Evolutionary conservation across 257 asterid genomes (phyloP).

Genomic region (Hygrophila difformis): DNA sequence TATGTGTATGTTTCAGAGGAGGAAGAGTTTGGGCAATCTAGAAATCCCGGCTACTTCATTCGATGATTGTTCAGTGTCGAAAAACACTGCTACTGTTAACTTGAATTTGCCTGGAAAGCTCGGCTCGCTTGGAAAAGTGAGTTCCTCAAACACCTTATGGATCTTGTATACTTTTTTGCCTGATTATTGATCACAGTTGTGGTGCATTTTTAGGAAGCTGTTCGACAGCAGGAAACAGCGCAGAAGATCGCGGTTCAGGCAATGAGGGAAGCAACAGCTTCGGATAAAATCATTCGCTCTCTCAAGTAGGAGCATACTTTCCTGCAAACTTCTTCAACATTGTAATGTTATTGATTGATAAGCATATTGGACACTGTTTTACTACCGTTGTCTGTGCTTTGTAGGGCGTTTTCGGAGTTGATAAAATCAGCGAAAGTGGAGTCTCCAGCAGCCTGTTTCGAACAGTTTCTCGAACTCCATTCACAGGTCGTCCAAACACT

Average conservation of each 20-base stretch:
- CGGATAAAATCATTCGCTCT: slow-evolving; percentile 73
- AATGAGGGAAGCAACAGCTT: slow-evolving; percentile 84
- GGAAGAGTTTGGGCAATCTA: slow-evolving; percentile 43
- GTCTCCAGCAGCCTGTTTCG: slow-evolving; percentile 4
- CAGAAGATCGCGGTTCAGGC: slow-evolving; percentile 95
- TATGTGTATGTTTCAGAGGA: slow-evolving; percentile 39
- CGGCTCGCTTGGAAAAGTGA: slow-evolving; percentile 73
- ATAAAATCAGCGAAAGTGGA: slow-evolving; percentile 1
- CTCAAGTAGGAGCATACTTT: slow-evolving; percentile 42
- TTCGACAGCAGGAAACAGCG: slow-evolving; percentile 77
- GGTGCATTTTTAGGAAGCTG: slow-evolving; percentile 64
- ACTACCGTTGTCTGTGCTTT: background rate
- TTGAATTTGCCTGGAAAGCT: slow-evolving; percentile 83
- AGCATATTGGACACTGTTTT: background rate
- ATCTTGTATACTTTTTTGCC: no score
- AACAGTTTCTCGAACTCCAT: slow-evolving; percentile 7
- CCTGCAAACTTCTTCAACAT: background rate
- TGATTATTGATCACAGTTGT: no score
- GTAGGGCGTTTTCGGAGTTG: slow-evolving; percentile 5
- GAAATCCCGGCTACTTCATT: slow-evolving; percentile 33
- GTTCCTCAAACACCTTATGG: no score
- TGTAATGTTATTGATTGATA: no score
- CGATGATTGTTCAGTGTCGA: slow-evolving; percentile 9
- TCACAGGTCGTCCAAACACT: slow-evolving; percentile 8
- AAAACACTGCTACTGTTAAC: slow-evolving; percentile 26